A percentile compares a stretch with the other conserved stretches of the same genome.
These are phyloP conservation scores for Ogataea nitratoaversa DNA, from an alignment of 805 yeast species.

Conservation along the genomic window DNA sequence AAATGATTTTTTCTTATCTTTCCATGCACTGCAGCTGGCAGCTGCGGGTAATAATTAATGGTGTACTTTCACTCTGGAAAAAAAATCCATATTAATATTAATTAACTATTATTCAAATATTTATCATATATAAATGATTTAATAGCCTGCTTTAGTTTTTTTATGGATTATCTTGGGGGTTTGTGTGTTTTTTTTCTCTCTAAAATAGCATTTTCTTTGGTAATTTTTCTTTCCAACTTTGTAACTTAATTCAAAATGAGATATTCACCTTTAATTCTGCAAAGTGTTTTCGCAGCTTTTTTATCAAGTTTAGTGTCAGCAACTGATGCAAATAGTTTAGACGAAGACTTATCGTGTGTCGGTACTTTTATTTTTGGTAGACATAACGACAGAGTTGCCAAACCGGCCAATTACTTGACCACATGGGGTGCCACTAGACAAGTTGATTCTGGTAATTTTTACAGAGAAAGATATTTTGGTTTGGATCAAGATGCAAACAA, in stretches of 20 bases:
- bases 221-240: too few species aligned
- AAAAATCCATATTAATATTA: too few species aligned
- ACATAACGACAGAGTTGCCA: slow-evolving; percentile 46
- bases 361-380: slow-evolving; percentile 46
- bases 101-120: too few species aligned
- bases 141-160: too few species aligned
- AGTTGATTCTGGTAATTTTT: slow-evolving; percentile 36
- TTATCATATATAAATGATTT: too few species aligned
- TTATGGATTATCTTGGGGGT: too few species aligned
- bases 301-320: slow-evolving; percentile 9
- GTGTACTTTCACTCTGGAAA: too few species aligned
- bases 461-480: slow-evolving; percentile 41
- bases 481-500: slow-evolving; percentile 21
- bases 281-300: slow-evolving; percentile 2
- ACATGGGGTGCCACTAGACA: slow-evolving; percentile 40
- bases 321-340: slow-evolving; percentile 19
- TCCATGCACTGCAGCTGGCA: too few species aligned
- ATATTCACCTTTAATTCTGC: neutral
- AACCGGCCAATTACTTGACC: slow-evolving; percentile 40
- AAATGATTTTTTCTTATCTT: too few species aligned
- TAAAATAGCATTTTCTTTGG: neutral
- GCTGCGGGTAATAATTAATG: too few species aligned
- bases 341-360: slow-evolving; percentile 26
- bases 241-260: slow-evolving; percentile 1
- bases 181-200: neutral